These are phyloP conservation scores for Helotiales sp. DNA, from an alignment of 2,329 filamentous ascomycete species.

Conservation along the genomic window DNA sequence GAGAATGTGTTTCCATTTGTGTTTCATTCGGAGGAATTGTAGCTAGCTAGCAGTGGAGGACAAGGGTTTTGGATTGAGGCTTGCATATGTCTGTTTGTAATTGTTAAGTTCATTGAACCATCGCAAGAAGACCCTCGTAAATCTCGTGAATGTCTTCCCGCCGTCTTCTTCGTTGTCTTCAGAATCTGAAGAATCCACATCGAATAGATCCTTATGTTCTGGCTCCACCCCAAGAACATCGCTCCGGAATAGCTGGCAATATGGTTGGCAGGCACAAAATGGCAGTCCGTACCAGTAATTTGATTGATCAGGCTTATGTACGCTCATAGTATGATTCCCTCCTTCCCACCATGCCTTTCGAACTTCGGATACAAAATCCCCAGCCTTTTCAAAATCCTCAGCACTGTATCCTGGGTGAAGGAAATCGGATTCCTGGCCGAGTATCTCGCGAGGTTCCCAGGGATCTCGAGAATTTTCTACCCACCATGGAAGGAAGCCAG, in stretches of 20 bases:
- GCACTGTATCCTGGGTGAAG: background rate
- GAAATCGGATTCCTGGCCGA: background rate
- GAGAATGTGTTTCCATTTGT: background rate
- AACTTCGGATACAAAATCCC: background rate
- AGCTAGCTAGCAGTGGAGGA: background rate
- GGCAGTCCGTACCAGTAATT: conserved; percentile 2
- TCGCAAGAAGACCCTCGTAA: background rate
- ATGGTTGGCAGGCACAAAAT: conserved; percentile 13
- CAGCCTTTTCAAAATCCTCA: background rate
- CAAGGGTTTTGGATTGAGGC: background rate
- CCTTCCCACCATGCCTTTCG: background rate
- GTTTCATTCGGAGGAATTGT: background rate
- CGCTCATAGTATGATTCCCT: conserved; percentile 1
- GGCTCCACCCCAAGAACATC: background rate
- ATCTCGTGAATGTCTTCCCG: background rate
- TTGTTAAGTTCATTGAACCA: conserved; percentile 7
- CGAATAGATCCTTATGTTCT: conserved; percentile 6
- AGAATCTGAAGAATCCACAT: conserved; percentile 11
- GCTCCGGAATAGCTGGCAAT: background rate
- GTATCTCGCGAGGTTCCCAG: background rate
- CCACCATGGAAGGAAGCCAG: conserved; percentile 41
- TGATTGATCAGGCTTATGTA: background rate
- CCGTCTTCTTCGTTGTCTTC: conserved; percentile 6
- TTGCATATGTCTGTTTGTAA: background rate
- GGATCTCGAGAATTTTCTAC: conserved; percentile 36